Percentiles rank a stretch among this genome's conserved stretches.
These are phyloP conservation scores for Microcera coccophila DNA, from an alignment of 2,329 filamentous ascomycete genomes.

Conservation along the genomic window DNA sequence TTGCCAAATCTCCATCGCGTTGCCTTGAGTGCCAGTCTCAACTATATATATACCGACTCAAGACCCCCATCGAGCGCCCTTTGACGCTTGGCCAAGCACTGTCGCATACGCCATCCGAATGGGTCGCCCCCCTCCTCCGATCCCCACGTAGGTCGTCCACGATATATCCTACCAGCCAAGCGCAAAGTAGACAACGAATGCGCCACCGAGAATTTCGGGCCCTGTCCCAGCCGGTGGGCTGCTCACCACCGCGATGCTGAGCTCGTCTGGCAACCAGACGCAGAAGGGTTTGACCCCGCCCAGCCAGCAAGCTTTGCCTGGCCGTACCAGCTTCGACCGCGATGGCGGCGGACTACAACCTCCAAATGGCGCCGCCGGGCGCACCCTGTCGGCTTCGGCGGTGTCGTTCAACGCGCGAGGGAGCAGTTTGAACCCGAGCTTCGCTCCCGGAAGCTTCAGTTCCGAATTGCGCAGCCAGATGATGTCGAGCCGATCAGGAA, in stretches of 20 bases:
- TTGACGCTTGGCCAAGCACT: too few relatives aligned
- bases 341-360: conserved; percentile 50
- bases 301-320: conserved; percentile 29
- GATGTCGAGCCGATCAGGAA: conserved; percentile 36
- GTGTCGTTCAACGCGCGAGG: conserved; percentile 64
- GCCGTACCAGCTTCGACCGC: conserved; percentile 47
- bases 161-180: conserved; percentile 10
- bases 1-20: too few relatives aligned
- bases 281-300: conserved; percentile 32
- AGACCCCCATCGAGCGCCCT: too few relatives aligned
- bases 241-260: conserved; percentile 32
- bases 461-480: conserved; percentile 76
- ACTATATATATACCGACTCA: too few relatives aligned
- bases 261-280: conserved; percentile 29
- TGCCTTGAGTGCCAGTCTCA: too few relatives aligned
- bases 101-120: conserved; percentile 1
- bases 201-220: conserved; percentile 33
- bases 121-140: conserved; percentile 6
- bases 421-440: conserved; percentile 66
- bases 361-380: conserved; percentile 40
- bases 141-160: conserved; percentile 14
- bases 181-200: conserved; percentile 33
- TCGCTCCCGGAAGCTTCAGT: conserved; percentile 81
- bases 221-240: conserved; percentile 38
- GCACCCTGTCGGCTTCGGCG: conserved; percentile 50